Evolutionary conservation across 345 rosid genomes (phyloP).

Genomic region (Lumnitzera racemosa): DNA sequence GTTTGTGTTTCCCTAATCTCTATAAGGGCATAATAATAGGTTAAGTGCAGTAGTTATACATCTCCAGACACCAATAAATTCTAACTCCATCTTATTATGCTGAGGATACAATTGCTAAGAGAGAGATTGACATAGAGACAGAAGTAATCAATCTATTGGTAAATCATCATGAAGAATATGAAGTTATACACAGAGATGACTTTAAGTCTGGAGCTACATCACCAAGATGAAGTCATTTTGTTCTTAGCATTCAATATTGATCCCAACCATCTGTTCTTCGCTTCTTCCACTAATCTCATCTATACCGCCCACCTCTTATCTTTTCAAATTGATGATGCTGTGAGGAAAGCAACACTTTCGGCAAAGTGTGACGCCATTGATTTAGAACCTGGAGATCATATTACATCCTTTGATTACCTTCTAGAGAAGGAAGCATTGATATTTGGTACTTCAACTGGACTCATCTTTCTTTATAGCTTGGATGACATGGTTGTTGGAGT

Average conservation of each 20-base stretch:
- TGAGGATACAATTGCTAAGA: no score
- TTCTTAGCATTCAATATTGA: constrained; percentile 74
- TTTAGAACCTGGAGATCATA: constrained; percentile 55
- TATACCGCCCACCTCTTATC: constrained; percentile 54
- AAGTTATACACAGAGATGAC: constrained; percentile 56
- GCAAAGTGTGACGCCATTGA: constrained; percentile 42
- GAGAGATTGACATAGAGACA: no score
- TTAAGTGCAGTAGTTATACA: no score
- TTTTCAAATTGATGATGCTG: constrained; percentile 40
- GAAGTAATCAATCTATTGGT: not conserved
- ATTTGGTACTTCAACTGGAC: constrained; percentile 68
- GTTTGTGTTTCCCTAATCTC: no score
- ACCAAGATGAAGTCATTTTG: constrained; percentile 38
- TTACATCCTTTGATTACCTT: constrained; percentile 74
- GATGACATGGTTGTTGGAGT: constrained; percentile 54
- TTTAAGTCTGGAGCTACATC: constrained; percentile 46
- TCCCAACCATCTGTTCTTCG: constrained; percentile 72
- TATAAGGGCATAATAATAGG: no score
- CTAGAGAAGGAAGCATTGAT: constrained; percentile 89
- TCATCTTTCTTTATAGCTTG: constrained; percentile 48
- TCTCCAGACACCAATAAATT: no score
- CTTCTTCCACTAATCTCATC: constrained; percentile 51
- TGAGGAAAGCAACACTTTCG: constrained; percentile 23
- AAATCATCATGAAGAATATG: constrained; percentile 51
- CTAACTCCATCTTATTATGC: no score